phyloP scores from a whole-genome alignment of 2,329 filamentous ascomycete species.

The Xylariomycetidae sp. region DNA sequence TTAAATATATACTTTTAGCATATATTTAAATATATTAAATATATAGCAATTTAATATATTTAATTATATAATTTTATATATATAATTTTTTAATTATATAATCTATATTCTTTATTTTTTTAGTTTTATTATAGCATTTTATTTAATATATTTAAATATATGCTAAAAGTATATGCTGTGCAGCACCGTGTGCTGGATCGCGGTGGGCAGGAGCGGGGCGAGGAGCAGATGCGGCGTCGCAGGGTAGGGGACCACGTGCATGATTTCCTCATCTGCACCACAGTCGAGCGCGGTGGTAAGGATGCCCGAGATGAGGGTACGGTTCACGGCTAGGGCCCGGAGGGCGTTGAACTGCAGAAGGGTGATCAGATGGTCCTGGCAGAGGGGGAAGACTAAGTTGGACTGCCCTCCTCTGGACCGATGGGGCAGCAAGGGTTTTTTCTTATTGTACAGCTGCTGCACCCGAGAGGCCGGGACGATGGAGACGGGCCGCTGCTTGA shows the following conservation, averaged over 20 bases:
- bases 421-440: slow-evolving; percentile 23
- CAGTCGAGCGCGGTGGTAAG: too few species aligned
- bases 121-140: too few species aligned
- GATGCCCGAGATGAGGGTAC: slow-evolving; percentile 28
- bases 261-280: too few species aligned
- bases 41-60: slow-evolving; percentile 3
- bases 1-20: not conserved
- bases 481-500: slow-evolving; percentile 28
- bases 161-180: not conserved
- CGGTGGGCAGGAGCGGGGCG: too few species aligned
- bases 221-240: too few species aligned
- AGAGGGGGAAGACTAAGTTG: slow-evolving; percentile 35
- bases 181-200: too few species aligned
- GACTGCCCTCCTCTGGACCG: slow-evolving; percentile 17
- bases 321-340: slow-evolving; percentile 33
- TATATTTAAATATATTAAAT: slow-evolving; percentile 5
- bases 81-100: too few species aligned
- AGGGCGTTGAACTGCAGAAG: slow-evolving; percentile 37
- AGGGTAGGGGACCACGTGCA: too few species aligned
- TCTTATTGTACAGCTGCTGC: slow-evolving; percentile 28
- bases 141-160: too few species aligned
- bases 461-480: slow-evolving; percentile 24
- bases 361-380: slow-evolving; percentile 36
- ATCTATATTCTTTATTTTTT: too few species aligned
- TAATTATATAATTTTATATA: too few species aligned